A percentile compares a stretch with the other conserved stretches of the same genome.
Evolutionary conservation across 352 stramenopile genomes (phyloP).

Genomic region (Achlya hypogyna): DNA sequence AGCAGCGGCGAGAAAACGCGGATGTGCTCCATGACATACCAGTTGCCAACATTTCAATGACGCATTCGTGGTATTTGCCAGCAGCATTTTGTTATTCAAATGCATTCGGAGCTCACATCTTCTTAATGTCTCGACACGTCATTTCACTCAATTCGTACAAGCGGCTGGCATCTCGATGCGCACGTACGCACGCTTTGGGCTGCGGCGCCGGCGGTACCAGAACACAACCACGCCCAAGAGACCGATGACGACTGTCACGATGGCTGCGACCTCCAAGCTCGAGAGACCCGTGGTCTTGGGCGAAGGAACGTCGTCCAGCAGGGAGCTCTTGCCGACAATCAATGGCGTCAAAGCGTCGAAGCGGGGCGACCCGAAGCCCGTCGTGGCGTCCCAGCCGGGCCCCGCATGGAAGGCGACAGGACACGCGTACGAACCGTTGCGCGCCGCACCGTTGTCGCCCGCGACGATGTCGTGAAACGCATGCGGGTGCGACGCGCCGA

Average conservation of each 20-base stretch:
- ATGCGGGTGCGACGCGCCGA: conserved; percentile 31
- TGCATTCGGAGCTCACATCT: too few species aligned
- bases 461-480: conserved; percentile 83
- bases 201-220: neutral
- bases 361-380: conserved; percentile 76
- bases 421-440: conserved; percentile 34
- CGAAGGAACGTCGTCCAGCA: too few species aligned
- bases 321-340: neutral
- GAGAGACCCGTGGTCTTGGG: too few species aligned
- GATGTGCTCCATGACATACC: too few species aligned
- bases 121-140: too few species aligned
- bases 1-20: too few species aligned
- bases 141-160: too few species aligned
- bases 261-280: neutral
- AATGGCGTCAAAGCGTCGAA: conserved; percentile 29
- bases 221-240: neutral
- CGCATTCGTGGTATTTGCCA: too few species aligned
- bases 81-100: too few species aligned
- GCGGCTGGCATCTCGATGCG: neutral
- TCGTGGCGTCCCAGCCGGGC: conserved; percentile 79
- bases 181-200: neutral
- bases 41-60: too few species aligned
- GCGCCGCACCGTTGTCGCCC: conserved; percentile 68
- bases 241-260: neutral
- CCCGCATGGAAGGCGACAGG: conserved; percentile 68